Evolutionary conservation across 768 basidiomycete genomes (phyloP), one percentile per base, ranked within the genome.

Genomic region (Termitomyces bulborhizus): DNA sequence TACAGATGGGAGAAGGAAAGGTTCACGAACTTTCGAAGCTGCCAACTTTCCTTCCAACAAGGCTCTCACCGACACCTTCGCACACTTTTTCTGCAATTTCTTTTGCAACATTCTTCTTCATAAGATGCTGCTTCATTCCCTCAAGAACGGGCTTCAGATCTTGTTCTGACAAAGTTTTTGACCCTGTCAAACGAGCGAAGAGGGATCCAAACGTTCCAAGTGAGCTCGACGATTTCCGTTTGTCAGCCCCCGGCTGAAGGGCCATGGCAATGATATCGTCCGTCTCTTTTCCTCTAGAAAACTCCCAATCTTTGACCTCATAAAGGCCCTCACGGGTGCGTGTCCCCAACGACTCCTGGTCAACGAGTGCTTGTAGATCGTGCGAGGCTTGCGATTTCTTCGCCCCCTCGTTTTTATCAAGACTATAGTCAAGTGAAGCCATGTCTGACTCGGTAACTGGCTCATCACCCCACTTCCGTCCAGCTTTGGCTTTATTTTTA

Each of bases 91-190:
- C 93, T 12, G 95, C 79, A 59, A 98, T 98, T 56, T 95, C 93
- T 69, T 84, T 90, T 4, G 97, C 97, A 4, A 99, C 97, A 64
- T 99, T 99, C 77, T 98, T 98, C 73, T 88, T 85, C 94, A 98
- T 98, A 44, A 99, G 76, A 70, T 98, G 96, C 57, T 95, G 92
- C 69, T 96, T 94, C 94, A 98, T 98, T 16, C 85, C 90, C 49
- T 88, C 88, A 44, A 98, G 68, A 1, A 96, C 90, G 7, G 96
- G 96, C 61, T 82, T 82, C 52, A 98, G 69, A 68, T 98, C 96
- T 39, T 82, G 77, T 53, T 90, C 81, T 1, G 88, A 88, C 53
- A 99, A 73, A 2, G 85, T 76, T 70, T 93, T 95, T 26, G 85
- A 84, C 0, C 93, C 91, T 3, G 93, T 95, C 62, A 97, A 71